These are phyloP conservation scores for Conringia planisiliqua DNA, from an alignment of 345 rosid genomes.

Conservation along the genomic window DNA sequence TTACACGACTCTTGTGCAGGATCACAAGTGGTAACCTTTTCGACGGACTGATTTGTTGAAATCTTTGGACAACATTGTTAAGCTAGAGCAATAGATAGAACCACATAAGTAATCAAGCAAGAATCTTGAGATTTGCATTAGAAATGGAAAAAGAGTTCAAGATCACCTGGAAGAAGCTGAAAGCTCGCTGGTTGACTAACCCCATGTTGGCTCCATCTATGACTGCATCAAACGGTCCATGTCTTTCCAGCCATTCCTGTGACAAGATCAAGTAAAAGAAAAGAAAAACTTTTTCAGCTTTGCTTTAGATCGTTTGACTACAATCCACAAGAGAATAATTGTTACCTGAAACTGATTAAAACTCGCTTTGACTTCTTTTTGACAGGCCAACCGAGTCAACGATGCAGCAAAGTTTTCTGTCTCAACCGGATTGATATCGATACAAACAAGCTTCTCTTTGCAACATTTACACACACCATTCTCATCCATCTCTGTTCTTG, in stretches of 20 bases:
- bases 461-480: conserved; percentile 69
- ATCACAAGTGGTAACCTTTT: conserved; percentile 77
- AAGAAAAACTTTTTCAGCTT: not conserved
- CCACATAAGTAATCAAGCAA: not conserved
- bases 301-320: not conserved
- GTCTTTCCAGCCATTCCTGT: conserved; percentile 77
- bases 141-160: conserved; percentile 1
- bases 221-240: conserved; percentile 96
- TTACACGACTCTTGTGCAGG: conserved; percentile 72
- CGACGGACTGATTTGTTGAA: conserved; percentile 58
- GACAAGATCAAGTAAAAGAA: not conserved
- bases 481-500: conserved; percentile 64
- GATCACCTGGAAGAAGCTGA: conserved; percentile 68
- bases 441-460: conserved; percentile 79
- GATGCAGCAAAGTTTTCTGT: conserved; percentile 70
- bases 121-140: not conserved
- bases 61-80: conserved; percentile 47
- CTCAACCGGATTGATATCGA: conserved; percentile 88
- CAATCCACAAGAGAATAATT: not conserved
- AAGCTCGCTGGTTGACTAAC: conserved; percentile 45
- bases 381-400: conserved; percentile 58
- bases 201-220: conserved; percentile 89
- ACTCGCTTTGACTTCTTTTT: conserved; percentile 57
- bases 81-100: conserved; percentile 48
- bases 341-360: conserved; percentile 67